Evolutionary conservation across 2,329 filamentous ascomycete genomes (phyloP), one percentile per base, ranked within the genome.

Genomic region (Lachnellula willkommii): DNA sequence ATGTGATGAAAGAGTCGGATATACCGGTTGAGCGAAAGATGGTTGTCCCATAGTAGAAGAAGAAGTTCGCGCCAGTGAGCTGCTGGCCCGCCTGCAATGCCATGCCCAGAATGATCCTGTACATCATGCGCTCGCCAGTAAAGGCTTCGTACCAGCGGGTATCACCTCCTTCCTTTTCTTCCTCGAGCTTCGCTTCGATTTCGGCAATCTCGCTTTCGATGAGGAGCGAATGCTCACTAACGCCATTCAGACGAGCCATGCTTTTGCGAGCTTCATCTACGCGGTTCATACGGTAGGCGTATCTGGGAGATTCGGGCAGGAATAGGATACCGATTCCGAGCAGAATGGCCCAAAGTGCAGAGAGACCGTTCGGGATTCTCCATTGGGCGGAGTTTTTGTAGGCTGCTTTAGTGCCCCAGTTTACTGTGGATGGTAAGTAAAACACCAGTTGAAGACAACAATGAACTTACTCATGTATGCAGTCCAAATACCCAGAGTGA

Each of bases 11-110:
- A 50, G 79, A 80, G 73, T 90, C 82, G 28, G 70, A 66, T 45
- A 89, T 77, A 62, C 86, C 87, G 1, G 84, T 84, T 2, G 84
- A 78, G 14, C 76, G 67, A 70, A 90, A 89, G 62, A 88, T 82
- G 4, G 82, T 85, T 42, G 80, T 83, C 24, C 79, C 80, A 65
- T 85, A 88, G 70, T 83, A 83, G 70, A 87, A 86, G 74, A 83
- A 85, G 71, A 83, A 87, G 71, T 86, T 86, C 56, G 80, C 82
- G 35, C 85, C 85, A 1, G 84, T 87, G 2, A 89, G 74, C 66
- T 89, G 85, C 69, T 88, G 84, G 5, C 84, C 79, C 43, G 82
- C 79, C 69, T 87, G 83, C 2, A 89, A 77, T 3, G 75, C 67
- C 37, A 88, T 79, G 40, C 85, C 85, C 0, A 88, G 75, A 0